Evolutionary conservation across 192 early-diverging fungal species (phyloP).

Genomic region (Gamsiella multidivaricata): DNA sequence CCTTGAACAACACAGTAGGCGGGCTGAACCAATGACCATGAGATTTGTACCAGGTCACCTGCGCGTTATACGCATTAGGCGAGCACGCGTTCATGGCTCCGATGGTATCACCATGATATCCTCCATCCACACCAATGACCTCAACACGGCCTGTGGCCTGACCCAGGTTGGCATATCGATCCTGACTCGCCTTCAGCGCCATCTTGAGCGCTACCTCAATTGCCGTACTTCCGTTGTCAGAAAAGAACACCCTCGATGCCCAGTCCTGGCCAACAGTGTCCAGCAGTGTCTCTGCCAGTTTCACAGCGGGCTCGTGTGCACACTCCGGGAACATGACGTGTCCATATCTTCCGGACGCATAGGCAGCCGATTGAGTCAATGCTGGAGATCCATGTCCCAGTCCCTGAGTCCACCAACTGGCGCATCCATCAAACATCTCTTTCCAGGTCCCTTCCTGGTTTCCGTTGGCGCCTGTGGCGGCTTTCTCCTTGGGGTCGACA

Average conservation of each 20-base stretch:
- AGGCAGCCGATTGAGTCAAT: slow-evolving; percentile 67
- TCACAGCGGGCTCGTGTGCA: slow-evolving; percentile 72
- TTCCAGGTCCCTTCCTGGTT: slow-evolving; percentile 27
- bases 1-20: slow-evolving; percentile 64
- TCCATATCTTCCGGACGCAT: slow-evolving; percentile 80
- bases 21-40: slow-evolving; percentile 78
- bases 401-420: slow-evolving; percentile 87
- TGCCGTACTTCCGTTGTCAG: slow-evolving; percentile 84
- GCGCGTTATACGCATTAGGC: slow-evolving; percentile 76
- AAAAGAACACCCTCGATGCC: slow-evolving; percentile 80
- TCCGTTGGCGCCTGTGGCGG: background rate
- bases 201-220: slow-evolving; percentile 88
- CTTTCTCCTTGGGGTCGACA: slow-evolving; percentile 37
- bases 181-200: slow-evolving; percentile 67
- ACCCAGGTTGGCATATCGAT: slow-evolving; percentile 51
- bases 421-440: slow-evolving; percentile 79
- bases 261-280: slow-evolving; percentile 64
- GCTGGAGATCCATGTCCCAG: slow-evolving; percentile 75
- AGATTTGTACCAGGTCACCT: slow-evolving; percentile 75
- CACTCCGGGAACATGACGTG: slow-evolving; percentile 85
- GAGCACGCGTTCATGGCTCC: slow-evolving; percentile 85
- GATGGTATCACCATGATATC: slow-evolving; percentile 92
- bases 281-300: slow-evolving; percentile 68
- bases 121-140: slow-evolving; percentile 76
- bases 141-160: slow-evolving; percentile 53